phyloP scores from a whole-genome alignment of 1,139 yeast species.

The Pichia sp. region DNA sequence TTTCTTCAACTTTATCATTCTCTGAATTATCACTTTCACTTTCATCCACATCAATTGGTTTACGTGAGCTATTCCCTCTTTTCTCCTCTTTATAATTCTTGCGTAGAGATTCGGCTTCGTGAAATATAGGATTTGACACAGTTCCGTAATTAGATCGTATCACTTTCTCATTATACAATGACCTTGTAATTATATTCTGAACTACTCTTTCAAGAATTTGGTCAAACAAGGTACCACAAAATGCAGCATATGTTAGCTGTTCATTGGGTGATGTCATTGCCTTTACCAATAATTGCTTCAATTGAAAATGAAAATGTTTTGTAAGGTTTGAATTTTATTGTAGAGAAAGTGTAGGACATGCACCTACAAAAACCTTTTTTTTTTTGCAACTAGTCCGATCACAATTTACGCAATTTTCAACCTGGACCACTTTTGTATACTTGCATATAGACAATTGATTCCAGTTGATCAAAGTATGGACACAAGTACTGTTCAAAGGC shows the following conservation, averaged over 20 bases:
- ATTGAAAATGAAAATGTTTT: no score
- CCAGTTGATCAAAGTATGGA: no score
- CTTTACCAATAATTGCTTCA: no score
- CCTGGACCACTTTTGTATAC: no score
- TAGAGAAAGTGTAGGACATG: no score
- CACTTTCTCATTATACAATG: conserved; percentile 35
- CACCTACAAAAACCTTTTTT: no score
- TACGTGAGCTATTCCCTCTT: neutral
- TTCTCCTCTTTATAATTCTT: neutral
- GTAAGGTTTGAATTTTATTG: no score
- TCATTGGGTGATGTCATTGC: conserved; percentile 7
- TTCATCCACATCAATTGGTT: conserved; percentile 20
- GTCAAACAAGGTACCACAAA: conserved; percentile 29
- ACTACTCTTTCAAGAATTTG: conserved; percentile 36
- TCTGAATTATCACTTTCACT: neutral
- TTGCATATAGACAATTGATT: no score
- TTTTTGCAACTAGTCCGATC: no score
- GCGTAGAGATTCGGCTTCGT: conserved; percentile 14
- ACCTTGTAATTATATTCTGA: conserved; percentile 36
- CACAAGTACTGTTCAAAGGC: neutral
- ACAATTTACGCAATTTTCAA: no score
- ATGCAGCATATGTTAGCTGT: conserved; percentile 22
- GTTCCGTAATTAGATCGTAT: conserved; percentile 29
- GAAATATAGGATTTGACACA: conserved; percentile 19
- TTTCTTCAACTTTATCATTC: conserved; percentile 13